Base-by-base conservation (phyloP, 225 moss, liverwort and hornwort species). In the Antitrichia curtipendula region DNA sequence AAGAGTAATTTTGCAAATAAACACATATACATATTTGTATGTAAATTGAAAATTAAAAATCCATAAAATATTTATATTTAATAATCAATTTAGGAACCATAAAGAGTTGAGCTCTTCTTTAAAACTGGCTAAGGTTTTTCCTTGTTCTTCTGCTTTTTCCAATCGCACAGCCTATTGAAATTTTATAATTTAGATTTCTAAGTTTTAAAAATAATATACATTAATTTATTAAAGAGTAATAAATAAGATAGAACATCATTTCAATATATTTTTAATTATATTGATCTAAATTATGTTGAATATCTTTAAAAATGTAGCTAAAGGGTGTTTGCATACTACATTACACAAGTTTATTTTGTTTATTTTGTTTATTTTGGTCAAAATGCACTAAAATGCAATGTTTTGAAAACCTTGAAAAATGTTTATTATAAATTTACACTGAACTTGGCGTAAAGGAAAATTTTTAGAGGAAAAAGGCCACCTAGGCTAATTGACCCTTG, bases 91-190 rank as follows among this genome's bases (percentile, higher is more conserved):
- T 58, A 57, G 21, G 4, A 89, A 96, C 95, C 92, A 86, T 38
- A 94, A 60, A 50, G 91, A 82, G 28, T 89, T 92, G 32, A 97
- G 85, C 20, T 95, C 96, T 38, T 95, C 95, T 86, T 92, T 95
- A 27, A 96, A 75, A 86, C 80, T 85, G 27, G 90, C 90, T 58
- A 97, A 84, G 9, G 31, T 92, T 87, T 95, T 95, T 2, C 92
- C 95, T 40, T 92, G 92, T 82, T 96, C 97, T 87, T 97, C 96
- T n/a, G 80, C 93, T 76, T 93, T 96, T 87, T 96, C 95, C 50
- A 97, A 88, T 53, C 93, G 92, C 34, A 79, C 12, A 59, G 90
- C 93, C 96, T 97, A 27, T 82, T 36, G 14, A 11, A 74, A 75
- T 71, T 16, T 6, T 0, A 73, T 13, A 81, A 72, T 53, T 70